These are phyloP conservation scores for Tetrahymena malaccensis DNA, from an alignment of 73 alveolate species.

Conservation along the genomic window DNA sequence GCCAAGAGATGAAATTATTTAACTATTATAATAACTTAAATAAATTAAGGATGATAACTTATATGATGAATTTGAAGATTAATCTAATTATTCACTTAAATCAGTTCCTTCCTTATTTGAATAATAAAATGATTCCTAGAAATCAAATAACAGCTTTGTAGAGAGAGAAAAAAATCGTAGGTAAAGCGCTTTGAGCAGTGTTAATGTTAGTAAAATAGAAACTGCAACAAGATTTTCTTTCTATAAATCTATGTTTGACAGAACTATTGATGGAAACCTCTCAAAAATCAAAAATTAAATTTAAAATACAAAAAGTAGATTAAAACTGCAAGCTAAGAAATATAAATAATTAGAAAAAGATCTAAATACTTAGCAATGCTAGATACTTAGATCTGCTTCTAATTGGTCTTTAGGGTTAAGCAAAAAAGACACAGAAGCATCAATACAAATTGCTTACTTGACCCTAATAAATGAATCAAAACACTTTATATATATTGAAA, in stretches of 20 bases:
- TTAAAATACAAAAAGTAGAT: neutral
- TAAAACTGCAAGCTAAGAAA: neutral
- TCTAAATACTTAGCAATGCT: neutral
- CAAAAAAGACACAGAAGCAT: constrained; percentile 53
- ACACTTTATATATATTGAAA: constrained; percentile 84
- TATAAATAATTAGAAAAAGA: neutral
- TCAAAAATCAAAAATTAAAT: neutral
- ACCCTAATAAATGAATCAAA: constrained; percentile 59
- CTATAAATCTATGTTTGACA: neutral
- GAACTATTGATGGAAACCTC: neutral
- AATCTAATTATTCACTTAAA: neutral
- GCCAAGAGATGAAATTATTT: neutral
- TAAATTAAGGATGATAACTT: neutral
- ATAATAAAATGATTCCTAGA: neutral
- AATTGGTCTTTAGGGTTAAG: constrained; percentile 81
- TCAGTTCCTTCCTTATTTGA: neutral
- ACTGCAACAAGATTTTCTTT: neutral
- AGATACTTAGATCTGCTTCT: constrained; percentile 61
- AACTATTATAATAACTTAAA: neutral
- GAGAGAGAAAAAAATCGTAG: neutral
- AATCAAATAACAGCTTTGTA: neutral
- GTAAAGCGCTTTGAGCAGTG: neutral
- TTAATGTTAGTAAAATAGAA: neutral
- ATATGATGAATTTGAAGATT: neutral
- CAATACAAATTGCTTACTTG: constrained; percentile 80